Evolutionary conservation across 2,329 filamentous ascomycete genomes (phyloP).

Genomic region (Microcyclospora tardicrescens): DNA sequence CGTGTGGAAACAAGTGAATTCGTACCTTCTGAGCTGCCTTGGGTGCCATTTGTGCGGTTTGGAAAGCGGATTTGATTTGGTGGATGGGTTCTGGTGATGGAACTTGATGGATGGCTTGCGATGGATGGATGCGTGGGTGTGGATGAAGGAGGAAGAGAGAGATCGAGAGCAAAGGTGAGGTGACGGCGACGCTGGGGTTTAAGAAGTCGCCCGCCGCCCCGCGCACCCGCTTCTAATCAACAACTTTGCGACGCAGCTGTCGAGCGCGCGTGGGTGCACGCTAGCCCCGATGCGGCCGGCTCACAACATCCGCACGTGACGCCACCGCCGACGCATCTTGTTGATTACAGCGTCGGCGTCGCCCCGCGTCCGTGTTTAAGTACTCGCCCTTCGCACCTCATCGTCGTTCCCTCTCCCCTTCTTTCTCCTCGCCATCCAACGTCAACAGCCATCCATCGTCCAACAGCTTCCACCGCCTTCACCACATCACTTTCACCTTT

Average conservation of each 20-base stretch:
- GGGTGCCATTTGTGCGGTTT: slow-evolving; percentile 67
- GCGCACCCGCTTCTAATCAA: neutral
- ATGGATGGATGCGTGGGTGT: slow-evolving; percentile 20
- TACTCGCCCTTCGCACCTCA: slow-evolving; percentile 11
- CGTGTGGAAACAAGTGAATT: slow-evolving; percentile 1
- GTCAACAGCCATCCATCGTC: slow-evolving; percentile 23
- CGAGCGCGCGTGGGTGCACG: slow-evolving; percentile 6
- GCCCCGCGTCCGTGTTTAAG: slow-evolving; percentile 3
- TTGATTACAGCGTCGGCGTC: slow-evolving; percentile 5
- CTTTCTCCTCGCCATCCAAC: slow-evolving; percentile 14
- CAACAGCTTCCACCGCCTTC: slow-evolving; percentile 18
- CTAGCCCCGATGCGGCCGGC: neutral
- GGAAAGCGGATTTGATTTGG: slow-evolving; percentile 10
- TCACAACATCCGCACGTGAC: slow-evolving; percentile 1
- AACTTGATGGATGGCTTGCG: slow-evolving; percentile 12
- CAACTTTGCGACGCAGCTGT: neutral
- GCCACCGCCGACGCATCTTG: slow-evolving; percentile 1
- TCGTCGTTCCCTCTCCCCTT: slow-evolving; percentile 19
- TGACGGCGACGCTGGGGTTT: slow-evolving; percentile 5
- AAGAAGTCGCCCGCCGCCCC: slow-evolving; percentile 5
- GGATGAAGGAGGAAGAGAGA: slow-evolving; percentile 27
- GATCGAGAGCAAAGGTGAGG: slow-evolving; percentile 9
- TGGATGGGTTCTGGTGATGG: slow-evolving; percentile 18
- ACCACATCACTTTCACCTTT: slow-evolving; percentile 19
- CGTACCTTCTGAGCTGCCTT: slow-evolving; percentile 77